Evolutionary conservation across 306 rosid species (phyloP), one percentile per base, ranked within the genome.

Genomic region (Trichosanthes truncata): DNA sequence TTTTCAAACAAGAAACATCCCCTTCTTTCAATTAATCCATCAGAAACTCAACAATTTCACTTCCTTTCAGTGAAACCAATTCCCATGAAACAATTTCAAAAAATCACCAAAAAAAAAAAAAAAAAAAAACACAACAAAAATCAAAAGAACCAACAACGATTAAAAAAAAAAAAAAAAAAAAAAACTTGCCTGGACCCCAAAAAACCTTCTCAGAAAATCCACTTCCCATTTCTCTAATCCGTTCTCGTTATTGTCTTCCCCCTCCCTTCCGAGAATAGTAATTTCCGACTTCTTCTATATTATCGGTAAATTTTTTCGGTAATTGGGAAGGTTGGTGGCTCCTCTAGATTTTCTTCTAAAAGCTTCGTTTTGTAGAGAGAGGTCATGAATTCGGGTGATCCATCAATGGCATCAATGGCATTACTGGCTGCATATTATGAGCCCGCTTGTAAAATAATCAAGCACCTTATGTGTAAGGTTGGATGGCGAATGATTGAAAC

Each of bases 371-470:
- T 55, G 12, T 17, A 63, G 36, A 57, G 25, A 41, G 63, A 26
- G 55, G 12, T 18, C 53, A 85, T 86, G 83, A 85, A 71, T 81
- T 80, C 82, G 20, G 74, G 61, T 52, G 98, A 91, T 96, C 98
- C 90, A 12, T 87, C 96, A 76, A 87, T n/a, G n/a, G n/a, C n/a
- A n/a, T n/a, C n/a, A n/a, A n/a, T 85, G 90, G 84, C 96, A 56
- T 86, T 93, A 53, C 81, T 93, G 84, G 97, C 96, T n/a, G 91
- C 92, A 20, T n/a, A n/a, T n/a, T n/a, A n/a, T n/a, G n/a, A n/a
- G n/a, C n/a, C n/a, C n/a, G n/a, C n/a, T n/a, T n/a, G n/a, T n/a
- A n/a, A n/a, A n/a, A n/a, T n/a, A n/a, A n/a, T n/a, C n/a, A n/a
- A n/a, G n/a, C n/a, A n/a, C n/a, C n/a, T n/a, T n/a, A n/a, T n/a